A percentile compares a stretch with the other conserved stretches of the same genome.
phyloP scores from a whole-genome alignment of 2,329 filamentous ascomycete genomes.

The Teratosphaeria nubilosa region DNA sequence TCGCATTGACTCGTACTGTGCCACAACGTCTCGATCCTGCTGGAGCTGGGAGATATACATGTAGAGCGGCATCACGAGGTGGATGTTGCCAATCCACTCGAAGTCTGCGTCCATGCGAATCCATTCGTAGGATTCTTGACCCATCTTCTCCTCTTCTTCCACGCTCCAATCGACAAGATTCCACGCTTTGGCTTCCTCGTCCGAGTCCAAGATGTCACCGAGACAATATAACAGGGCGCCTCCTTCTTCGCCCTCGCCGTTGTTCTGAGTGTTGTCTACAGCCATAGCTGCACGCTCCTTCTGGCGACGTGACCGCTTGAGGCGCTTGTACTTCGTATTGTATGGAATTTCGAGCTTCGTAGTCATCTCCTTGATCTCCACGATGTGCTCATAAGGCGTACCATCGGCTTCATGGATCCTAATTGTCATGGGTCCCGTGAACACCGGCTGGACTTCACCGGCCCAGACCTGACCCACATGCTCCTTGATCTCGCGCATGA shows the following conservation, averaged over 20 bases:
- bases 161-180: slow-evolving; percentile 78
- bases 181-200: slow-evolving; percentile 77
- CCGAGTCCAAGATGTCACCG: slow-evolving; percentile 76
- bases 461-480: slow-evolving; percentile 59
- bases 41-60: slow-evolving; percentile 98
- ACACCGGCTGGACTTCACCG: slow-evolving; percentile 53
- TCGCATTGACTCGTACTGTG: slow-evolving; percentile 49
- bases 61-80: slow-evolving; percentile 75
- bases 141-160: slow-evolving; percentile 84
- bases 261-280: slow-evolving; percentile 47
- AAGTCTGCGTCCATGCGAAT: slow-evolving; percentile 97
- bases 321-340: slow-evolving; percentile 96
- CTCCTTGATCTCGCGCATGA: slow-evolving; percentile 79
- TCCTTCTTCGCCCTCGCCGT: slow-evolving; percentile 41
- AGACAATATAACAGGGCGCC: slow-evolving; percentile 83
- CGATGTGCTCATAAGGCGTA: slow-evolving; percentile 94
- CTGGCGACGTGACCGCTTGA: slow-evolving; percentile 77
- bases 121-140: slow-evolving; percentile 96
- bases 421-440: slow-evolving; percentile 95
- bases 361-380: slow-evolving; percentile 80
- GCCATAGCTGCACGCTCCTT: slow-evolving; percentile 64
- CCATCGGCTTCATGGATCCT: slow-evolving; percentile 96
- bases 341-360: slow-evolving; percentile 92
- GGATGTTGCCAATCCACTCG: slow-evolving; percentile 88
- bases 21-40: slow-evolving; percentile 91